Percentiles rank a stretch among this genome's conserved stretches.
phyloP scores from a whole-genome alignment of 2,329 filamentous ascomycete species.

The Xylaria sp. region DNA sequence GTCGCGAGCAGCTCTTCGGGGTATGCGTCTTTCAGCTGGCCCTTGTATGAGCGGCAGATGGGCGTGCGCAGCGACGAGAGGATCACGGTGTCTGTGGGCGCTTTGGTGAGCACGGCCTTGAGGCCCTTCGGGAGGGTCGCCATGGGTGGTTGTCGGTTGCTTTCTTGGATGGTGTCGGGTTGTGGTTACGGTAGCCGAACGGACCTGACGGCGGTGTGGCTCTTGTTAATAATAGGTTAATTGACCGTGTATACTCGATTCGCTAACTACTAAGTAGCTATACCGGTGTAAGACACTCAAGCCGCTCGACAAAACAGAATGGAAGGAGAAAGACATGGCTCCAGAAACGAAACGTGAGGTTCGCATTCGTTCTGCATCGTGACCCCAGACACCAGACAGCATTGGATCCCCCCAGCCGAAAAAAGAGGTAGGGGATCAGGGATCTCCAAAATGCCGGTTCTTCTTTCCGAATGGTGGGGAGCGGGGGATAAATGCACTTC shows the following conservation, averaged over 20 bases:
- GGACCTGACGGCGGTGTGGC: neutral
- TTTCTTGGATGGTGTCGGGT: too few species aligned
- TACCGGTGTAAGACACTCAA: neutral
- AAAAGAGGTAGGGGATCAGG: neutral
- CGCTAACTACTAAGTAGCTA: neutral
- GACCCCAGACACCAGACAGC: too few species aligned
- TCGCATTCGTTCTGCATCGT: neutral
- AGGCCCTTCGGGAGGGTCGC: slow-evolving; percentile 68
- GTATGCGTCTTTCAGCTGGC: slow-evolving; percentile 85
- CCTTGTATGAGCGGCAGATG: slow-evolving; percentile 84
- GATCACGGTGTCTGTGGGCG: slow-evolving; percentile 84
- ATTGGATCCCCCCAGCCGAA: slow-evolving; percentile 1
- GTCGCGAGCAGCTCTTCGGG: slow-evolving; percentile 85
- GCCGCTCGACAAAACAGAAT: neutral
- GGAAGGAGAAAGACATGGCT: slow-evolving; percentile 13
- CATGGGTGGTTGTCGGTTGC: slow-evolving; percentile 28
- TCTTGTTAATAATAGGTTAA: neutral
- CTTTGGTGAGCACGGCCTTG: slow-evolving; percentile 79
- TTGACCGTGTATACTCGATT: neutral
- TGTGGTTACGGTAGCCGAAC: neutral
- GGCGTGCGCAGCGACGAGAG: slow-evolving; percentile 91
- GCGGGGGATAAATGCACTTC: slow-evolving; percentile 36
- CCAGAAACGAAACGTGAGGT: neutral
- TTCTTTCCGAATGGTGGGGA: slow-evolving; percentile 39
- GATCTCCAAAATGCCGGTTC: slow-evolving; percentile 41